phyloP scores from a whole-genome alignment of 345 rosid species.

The Syzygium grande region DNA sequence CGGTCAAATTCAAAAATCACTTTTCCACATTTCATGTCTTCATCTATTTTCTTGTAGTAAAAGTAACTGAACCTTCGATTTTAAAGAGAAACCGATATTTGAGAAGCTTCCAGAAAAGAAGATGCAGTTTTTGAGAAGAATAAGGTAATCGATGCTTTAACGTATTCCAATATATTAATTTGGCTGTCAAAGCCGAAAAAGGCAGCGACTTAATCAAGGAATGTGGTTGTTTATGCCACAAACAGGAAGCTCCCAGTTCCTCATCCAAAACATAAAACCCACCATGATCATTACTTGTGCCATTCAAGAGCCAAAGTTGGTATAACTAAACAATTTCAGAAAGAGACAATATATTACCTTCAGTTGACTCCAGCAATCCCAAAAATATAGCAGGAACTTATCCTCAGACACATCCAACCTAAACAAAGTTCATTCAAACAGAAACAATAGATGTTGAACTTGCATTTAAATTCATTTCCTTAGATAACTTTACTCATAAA shows the following conservation, averaged over 20 bases:
- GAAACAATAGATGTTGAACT: background rate
- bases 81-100: background rate
- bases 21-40: background rate
- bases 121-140: background rate
- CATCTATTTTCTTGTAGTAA: background rate
- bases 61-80: background rate
- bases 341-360: constrained; percentile 32
- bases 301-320: background rate
- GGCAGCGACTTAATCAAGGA: background rate
- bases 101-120: background rate
- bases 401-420: constrained; percentile 81
- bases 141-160: background rate
- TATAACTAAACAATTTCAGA: background rate
- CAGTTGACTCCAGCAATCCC: constrained; percentile 77
- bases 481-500: background rate
- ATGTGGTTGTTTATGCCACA: background rate
- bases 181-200: background rate
- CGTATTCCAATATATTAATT: background rate
- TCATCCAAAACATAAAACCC: background rate
- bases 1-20: background rate
- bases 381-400: constrained; percentile 70
- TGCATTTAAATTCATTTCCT: background rate
- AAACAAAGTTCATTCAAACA: constrained; percentile 12
- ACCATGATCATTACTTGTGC: background rate
- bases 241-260: background rate